These are phyloP conservation scores for Cephaloascus albidus DNA, from an alignment of 805 yeast species.

Conservation along the genomic window DNA sequence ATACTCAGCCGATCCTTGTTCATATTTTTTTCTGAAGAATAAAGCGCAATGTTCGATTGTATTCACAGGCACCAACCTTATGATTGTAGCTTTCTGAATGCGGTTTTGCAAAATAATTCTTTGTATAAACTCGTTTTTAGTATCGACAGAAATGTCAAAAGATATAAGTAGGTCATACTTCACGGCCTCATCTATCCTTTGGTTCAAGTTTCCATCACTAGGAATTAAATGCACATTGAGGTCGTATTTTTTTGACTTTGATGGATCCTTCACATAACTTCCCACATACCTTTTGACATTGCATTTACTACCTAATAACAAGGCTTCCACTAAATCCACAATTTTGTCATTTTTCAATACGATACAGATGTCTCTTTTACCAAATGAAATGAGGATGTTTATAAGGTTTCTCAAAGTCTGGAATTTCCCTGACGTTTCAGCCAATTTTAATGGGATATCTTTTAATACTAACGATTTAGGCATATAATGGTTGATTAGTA, in stretches of 20 bases:
- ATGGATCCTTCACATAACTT: slow-evolving; percentile 43
- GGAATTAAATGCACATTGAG: slow-evolving; percentile 35
- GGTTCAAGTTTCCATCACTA: slow-evolving; percentile 7
- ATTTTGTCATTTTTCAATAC: slow-evolving; percentile 62
- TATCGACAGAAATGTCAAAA: slow-evolving; percentile 53
- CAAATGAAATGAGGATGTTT: slow-evolving; percentile 34
- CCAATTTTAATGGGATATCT: slow-evolving; percentile 61
- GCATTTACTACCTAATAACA: slow-evolving; percentile 53
- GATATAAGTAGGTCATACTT: slow-evolving; percentile 53
- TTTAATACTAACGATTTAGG: slow-evolving; percentile 70
- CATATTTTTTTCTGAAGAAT: slow-evolving; percentile 26
- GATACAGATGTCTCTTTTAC: slow-evolving; percentile 49
- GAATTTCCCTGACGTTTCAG: slow-evolving; percentile 81
- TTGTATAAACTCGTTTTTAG: slow-evolving; percentile 18
- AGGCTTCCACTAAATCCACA: slow-evolving; percentile 65
- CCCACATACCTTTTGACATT: slow-evolving; percentile 56
- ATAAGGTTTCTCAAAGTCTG: slow-evolving; percentile 57
- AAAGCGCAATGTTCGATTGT: slow-evolving; percentile 76
- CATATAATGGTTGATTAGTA: slow-evolving; percentile 74
- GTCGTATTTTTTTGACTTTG: slow-evolving; percentile 7
- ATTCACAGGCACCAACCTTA: slow-evolving; percentile 67
- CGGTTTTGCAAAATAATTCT: slow-evolving; percentile 16
- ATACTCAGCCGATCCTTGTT: slow-evolving; percentile 26
- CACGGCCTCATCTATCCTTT: slow-evolving; percentile 7
- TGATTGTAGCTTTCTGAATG: slow-evolving; percentile 34